Base-by-base conservation (phyloP, 1,284 basidiomycete species). In the Melampsora larici-populina region DNA sequence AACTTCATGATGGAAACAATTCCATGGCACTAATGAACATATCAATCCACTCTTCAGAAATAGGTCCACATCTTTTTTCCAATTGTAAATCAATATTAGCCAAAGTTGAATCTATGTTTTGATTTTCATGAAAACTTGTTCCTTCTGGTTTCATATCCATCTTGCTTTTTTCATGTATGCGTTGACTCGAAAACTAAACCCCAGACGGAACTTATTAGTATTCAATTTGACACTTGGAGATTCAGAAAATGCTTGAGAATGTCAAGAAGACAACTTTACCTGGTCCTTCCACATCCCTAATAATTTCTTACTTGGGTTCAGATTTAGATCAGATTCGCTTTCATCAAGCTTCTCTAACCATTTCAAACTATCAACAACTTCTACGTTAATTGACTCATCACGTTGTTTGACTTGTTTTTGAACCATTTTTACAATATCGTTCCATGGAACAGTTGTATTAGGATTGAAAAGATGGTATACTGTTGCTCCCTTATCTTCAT, bases 331-430 rank as follows among this genome's bases (percentile, higher is more conserved):
- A 15, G 55, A 4, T 60, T 60, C 55, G 17, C 55, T 60, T 3
- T 24, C 55, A 11, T 24, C n/a, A 60, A 60, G 55, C 26, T 60
- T 60, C 18, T 60, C 55, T 60, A 60, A 60, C 55, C 55, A 60
- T 7, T 60, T 29, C 18, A 29, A 60, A 7, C 18, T 24, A 24
- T 60, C 55, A n/a, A 60, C 55, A 24, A 8, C n/a, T 60, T 29
- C 29, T 24, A 60, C 26, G 1, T 60, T 29, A 6, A 11, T 60
- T 24, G 55, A 60, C n/a, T 26, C 55, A 24, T 60, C 24, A 11
- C 29, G 3, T 2, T 24, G 9, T 7, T 60, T 60, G 55, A 60
- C 55, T 60, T 24, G 24, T 24, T 26, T 29, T 60, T 29, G n/a
- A 6, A 60, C 26, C 55, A 60, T 60, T 29, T 24, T 29, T 18